Percentiles rank a stretch among this genome's conserved stretches.
Evolutionary conservation across 352 stramenopile species (phyloP).

Genomic region (Globisporangium okanoganense): DNA sequence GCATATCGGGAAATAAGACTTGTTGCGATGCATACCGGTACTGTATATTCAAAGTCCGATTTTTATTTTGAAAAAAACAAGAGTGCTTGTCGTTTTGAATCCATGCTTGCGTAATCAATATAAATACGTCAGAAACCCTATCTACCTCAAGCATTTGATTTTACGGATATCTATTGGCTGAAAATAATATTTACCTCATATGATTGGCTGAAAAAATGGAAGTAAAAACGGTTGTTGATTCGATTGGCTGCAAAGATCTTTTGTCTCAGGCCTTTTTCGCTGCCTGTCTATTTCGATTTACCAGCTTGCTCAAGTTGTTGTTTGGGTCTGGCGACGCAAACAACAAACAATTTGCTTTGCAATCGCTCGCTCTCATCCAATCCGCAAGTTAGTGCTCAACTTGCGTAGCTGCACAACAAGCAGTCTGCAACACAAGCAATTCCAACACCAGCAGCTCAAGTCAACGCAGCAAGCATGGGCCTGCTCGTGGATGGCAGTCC

Average conservation of each 20-base stretch:
- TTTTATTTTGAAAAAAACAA: not conserved
- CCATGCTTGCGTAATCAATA: not conserved
- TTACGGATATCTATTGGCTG: not conserved
- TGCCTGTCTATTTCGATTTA: not conserved
- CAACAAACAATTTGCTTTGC: not conserved
- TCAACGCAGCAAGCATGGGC: slow-evolving; percentile 52
- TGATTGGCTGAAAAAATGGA: not conserved
- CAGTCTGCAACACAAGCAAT: not conserved
- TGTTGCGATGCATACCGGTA: too few species aligned
- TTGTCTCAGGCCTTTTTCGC: not conserved
- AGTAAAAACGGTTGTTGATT: not conserved
- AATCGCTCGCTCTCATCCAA: not conserved
- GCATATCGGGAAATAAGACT: too few species aligned
- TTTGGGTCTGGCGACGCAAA: not conserved
- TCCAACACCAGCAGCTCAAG: not conserved
- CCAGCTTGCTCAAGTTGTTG: not conserved
- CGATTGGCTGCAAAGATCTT: not conserved
- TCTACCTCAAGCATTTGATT: not conserved
- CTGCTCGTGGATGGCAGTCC: slow-evolving; percentile 92
- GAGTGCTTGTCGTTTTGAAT: not conserved
- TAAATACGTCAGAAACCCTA: not conserved
- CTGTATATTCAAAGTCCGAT: too few species aligned
- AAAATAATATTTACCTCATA: too few species aligned
- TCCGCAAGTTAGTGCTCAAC: slow-evolving; percentile 4
- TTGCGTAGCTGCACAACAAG: not conserved